Conservation (phyloP, 371 early-diverging fungal species). For the Fennellomyces sp. region DNA sequence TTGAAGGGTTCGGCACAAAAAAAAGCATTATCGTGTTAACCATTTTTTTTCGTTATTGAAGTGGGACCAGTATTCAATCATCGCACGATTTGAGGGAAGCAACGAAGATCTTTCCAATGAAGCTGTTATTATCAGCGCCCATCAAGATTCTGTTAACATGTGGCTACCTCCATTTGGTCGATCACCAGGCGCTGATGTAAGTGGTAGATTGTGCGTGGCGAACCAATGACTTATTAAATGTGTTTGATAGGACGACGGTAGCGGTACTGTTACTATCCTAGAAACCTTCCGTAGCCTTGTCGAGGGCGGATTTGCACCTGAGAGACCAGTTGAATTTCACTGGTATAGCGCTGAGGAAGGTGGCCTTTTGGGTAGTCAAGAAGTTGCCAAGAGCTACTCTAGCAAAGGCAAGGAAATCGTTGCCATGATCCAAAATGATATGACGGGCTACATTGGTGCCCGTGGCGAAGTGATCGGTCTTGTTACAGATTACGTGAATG, state of each 20-base stretch:
- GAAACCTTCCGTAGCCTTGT: constrained; percentile 84
- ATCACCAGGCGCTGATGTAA: constrained; percentile 82
- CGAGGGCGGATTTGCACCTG: constrained; percentile 70
- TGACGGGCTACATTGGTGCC: constrained; percentile 81
- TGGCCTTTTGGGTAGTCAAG: constrained; percentile 91
- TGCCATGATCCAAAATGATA: constrained; percentile 78
- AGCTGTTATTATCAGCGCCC: constrained; percentile 85
- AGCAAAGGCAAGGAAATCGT: constrained; percentile 58
- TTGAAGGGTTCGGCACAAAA: constrained; percentile 3
- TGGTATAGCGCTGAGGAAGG: constrained; percentile 93
- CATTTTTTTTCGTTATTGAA: constrained; percentile 4
- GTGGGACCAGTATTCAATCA: constrained; percentile 56
- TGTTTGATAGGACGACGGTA: constrained; percentile 77
- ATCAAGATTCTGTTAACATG: constrained; percentile 90
- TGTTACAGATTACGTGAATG: constrained; percentile 83
- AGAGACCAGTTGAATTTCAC: constrained; percentile 91
- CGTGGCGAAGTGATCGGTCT: constrained; percentile 78
- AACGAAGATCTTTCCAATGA: constrained; percentile 57
- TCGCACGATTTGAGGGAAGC: constrained; percentile 71
- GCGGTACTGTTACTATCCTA: constrained; percentile 86
- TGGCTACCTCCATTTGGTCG: constrained; percentile 85
- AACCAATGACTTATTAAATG: not conserved
- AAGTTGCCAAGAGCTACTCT: constrained; percentile 73
- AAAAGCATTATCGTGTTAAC: too few relatives aligned
- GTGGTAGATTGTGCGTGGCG: not conserved